Conservation (phyloP, 148 eudicot species). For the Persicaria maculosa region DNA sequence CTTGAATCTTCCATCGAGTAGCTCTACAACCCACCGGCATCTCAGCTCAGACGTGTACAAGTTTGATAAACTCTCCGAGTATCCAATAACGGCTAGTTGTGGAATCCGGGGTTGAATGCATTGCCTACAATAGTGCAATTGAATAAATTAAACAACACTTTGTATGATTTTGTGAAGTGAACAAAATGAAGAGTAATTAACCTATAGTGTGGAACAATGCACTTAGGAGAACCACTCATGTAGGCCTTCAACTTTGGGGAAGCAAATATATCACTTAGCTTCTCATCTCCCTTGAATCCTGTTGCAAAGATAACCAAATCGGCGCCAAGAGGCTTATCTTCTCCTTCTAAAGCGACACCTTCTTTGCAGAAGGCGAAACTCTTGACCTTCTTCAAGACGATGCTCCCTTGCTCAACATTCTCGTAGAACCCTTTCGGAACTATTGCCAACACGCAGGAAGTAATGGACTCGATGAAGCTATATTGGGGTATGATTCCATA, state of each 20-base stretch:
- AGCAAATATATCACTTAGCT: constrained; percentile 35
- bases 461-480: background rate
- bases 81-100: constrained; percentile 56
- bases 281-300: constrained; percentile 46
- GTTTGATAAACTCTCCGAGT: constrained; percentile 48
- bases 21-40: constrained; percentile 52
- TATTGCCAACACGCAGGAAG: background rate
- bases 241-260: constrained; percentile 26
- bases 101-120: constrained; percentile 70
- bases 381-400: background rate
- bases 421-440: background rate
- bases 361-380: constrained; percentile 27
- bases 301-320: constrained; percentile 64
- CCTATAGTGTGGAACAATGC: constrained; percentile 46
- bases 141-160: too few species aligned
- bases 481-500: background rate
- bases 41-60: constrained; percentile 48
- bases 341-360: constrained; percentile 41
- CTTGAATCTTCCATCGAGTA: constrained; percentile 49
- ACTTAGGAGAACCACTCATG: constrained; percentile 25
- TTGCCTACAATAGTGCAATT: constrained; percentile 28
- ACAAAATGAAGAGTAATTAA: background rate
- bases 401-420: background rate
- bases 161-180: too few species aligned
- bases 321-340: constrained; percentile 20